Conservation (phyloP, 306 rosid species). For the Neltuma alba region DNA sequence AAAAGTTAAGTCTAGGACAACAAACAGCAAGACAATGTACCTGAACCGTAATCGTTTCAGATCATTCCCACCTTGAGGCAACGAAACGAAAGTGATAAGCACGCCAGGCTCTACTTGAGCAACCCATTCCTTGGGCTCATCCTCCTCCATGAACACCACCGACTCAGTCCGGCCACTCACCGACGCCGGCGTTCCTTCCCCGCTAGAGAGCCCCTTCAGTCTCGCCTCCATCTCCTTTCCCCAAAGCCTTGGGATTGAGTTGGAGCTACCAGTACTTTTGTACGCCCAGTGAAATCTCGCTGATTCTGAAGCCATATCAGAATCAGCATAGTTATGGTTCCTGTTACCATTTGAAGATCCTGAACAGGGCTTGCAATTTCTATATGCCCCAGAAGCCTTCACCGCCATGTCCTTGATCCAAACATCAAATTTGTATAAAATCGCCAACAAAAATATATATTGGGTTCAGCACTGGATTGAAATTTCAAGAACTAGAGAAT, state of each 20-base stretch:
- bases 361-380: constrained; percentile 91
- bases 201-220: constrained; percentile 85
- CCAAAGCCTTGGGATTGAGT: constrained; percentile 88
- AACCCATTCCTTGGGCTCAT: constrained; percentile 93
- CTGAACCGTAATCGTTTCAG: constrained; percentile 95
- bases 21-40: constrained; percentile 48
- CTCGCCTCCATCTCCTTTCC: constrained; percentile 84
- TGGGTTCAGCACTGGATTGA: neutral
- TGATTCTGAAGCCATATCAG: constrained; percentile 80
- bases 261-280: constrained; percentile 78
- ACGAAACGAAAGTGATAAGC: constrained; percentile 90
- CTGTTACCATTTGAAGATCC: constrained; percentile 61
- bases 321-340: constrained; percentile 63
- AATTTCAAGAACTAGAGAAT: neutral
- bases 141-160: constrained; percentile 88
- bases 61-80: constrained; percentile 95
- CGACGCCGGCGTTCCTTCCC: constrained; percentile 94
- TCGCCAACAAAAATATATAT: neutral
- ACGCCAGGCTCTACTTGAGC: constrained; percentile 99
- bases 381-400: constrained; percentile 95
- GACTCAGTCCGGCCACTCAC: constrained; percentile 84
- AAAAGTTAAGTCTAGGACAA: too few relatives aligned
- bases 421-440: neutral
- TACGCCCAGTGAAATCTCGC: constrained; percentile 79
- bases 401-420: constrained; percentile 98